Percentiles rank a stretch among this genome's conserved stretches.
phyloP scores from a whole-genome alignment of 768 basidiomycete genomes.

The Tricholoma flavovirens region DNA sequence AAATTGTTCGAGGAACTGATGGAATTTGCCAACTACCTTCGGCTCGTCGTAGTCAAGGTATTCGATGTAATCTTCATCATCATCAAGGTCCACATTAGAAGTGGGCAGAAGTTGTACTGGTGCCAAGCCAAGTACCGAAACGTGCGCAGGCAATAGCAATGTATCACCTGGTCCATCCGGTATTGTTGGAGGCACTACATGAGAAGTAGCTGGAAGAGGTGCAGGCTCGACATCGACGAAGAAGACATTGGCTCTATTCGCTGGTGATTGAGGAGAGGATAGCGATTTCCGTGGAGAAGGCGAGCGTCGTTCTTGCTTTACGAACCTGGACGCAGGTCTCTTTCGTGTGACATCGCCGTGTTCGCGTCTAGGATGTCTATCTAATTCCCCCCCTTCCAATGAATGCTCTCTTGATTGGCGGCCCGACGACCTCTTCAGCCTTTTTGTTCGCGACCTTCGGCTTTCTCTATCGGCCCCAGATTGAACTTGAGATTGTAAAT shows the following conservation, averaged over 20 bases:
- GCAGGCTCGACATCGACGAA: slow-evolving; percentile 45
- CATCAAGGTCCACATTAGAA: slow-evolving; percentile 37
- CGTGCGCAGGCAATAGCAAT: slow-evolving; percentile 66
- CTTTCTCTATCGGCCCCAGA: slow-evolving; percentile 3
- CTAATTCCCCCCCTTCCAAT: slow-evolving; percentile 15
- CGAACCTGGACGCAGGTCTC: background rate
- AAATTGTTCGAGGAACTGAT: background rate
- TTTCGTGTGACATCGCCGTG: background rate
- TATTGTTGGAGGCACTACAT: slow-evolving; percentile 8
- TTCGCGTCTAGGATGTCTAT: background rate
- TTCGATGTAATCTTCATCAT: slow-evolving; percentile 66
- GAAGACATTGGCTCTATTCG: slow-evolving; percentile 29
- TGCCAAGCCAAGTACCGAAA: slow-evolving; percentile 46
- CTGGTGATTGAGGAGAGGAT: slow-evolving; percentile 10
- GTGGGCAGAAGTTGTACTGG: slow-evolving; percentile 44
- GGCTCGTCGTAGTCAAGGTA: slow-evolving; percentile 71
- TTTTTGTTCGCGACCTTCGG: slow-evolving; percentile 20
- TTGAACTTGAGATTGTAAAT: background rate
- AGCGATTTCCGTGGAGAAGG: slow-evolving; percentile 11
- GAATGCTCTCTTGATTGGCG: slow-evolving; percentile 14
- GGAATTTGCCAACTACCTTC: slow-evolving; percentile 35
- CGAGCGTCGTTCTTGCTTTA: slow-evolving; percentile 5
- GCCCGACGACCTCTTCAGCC: slow-evolving; percentile 20
- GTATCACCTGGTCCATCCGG: slow-evolving; percentile 15
- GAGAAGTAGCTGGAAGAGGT: slow-evolving; percentile 22